Evolutionary conservation across 441 rosid genomes (phyloP), one percentile per base, ranked within the genome.

Genomic region (Pelargonium cotyledonis): DNA sequence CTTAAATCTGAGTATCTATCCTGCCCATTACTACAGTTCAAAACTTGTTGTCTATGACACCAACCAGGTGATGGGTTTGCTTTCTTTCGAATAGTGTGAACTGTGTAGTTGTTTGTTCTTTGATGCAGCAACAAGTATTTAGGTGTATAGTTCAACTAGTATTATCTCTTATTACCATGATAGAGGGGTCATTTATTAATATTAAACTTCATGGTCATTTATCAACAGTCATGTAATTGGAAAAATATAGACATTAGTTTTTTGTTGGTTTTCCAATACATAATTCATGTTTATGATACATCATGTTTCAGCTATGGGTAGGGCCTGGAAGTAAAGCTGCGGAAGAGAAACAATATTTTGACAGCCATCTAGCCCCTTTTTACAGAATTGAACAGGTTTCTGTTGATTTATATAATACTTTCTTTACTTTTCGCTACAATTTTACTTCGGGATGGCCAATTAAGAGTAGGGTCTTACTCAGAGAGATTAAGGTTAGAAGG

Each of bases 291-390:
- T 63, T n/a, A 29, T 80, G 38, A 71, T 68, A 66, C 35, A 38
- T 70, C 61, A 57, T 81, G 62, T 79, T 84, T 79, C 89, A 95
- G 99, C 85, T 95, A 71, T 95, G 99, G 99, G 99, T 95, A 68
- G 98, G 97, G 66, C 85, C 93, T 73, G 95, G 99, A 69, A 95
- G 99, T 79, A 89, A 75, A 84, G 97, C 96, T 78, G 97, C 97
- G 21, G 89, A 81, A 78, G 96, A 95, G 84, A 95, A 95, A 76
- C 84, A 65, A 23, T 95, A 88, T 82, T 95, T 95, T 75, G 97
- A 95, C 82, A 85, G 76, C 73, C 95, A 89, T 75, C 86, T 95
- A 29, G 91, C 98, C 35, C 98, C 99, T 61, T 95, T 95, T 79
- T 95, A 95, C 84, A 85, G 99, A 86, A 95, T 92, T 67, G 95